Evolutionary conservation across 1,284 basidiomycete species (phyloP).

Genomic region (Amylostereum areolatum): DNA sequence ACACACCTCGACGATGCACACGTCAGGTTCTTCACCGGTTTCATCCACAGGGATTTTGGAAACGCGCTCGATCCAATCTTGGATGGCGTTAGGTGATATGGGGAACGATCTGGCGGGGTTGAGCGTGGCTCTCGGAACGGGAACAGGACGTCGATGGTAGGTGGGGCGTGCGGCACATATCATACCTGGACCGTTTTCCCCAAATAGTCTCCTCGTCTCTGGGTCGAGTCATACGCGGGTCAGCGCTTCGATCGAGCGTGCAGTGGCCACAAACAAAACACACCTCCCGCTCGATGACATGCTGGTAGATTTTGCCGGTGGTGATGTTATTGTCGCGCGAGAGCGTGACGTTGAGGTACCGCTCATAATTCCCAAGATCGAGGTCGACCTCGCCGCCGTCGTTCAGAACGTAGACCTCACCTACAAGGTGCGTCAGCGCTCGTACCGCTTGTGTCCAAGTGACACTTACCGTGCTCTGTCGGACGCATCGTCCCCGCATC

Average conservation of each 20-base stretch:
- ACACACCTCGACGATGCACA: conserved; percentile 91
- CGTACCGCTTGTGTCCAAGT: conserved; percentile 72
- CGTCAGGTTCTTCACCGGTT: conserved; percentile 89
- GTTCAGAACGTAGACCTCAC: conserved; percentile 97
- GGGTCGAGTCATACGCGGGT: neutral
- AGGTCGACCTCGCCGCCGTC: conserved; percentile 98
- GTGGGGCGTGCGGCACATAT: conserved; percentile 22
- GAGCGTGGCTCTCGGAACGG: no score
- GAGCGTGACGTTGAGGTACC: conserved; percentile 93
- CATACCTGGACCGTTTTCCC: conserved; percentile 91
- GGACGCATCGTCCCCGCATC: conserved; percentile 99
- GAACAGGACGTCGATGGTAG: conserved; percentile 1
- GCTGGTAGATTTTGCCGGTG: conserved; percentile 95
- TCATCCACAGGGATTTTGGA: conserved; percentile 93
- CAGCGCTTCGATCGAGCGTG: conserved; percentile 9
- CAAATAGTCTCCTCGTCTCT: conserved; percentile 95
- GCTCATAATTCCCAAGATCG: conserved; percentile 97
- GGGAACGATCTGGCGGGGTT: conserved; percentile 75
- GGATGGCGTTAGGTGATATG: conserved; percentile 97
- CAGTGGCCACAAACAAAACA: conserved; percentile 20
- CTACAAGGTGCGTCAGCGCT: conserved; percentile 48
- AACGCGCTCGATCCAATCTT: conserved; percentile 98
- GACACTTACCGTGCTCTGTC: conserved; percentile 85
- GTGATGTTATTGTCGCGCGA: conserved; percentile 97
- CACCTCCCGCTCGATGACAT: conserved; percentile 98